Percentiles rank a stretch among this genome's conserved stretches.
phyloP scores from a whole-genome alignment of 2,329 filamentous ascomycete species.

The Chaetomium globosum region DNA sequence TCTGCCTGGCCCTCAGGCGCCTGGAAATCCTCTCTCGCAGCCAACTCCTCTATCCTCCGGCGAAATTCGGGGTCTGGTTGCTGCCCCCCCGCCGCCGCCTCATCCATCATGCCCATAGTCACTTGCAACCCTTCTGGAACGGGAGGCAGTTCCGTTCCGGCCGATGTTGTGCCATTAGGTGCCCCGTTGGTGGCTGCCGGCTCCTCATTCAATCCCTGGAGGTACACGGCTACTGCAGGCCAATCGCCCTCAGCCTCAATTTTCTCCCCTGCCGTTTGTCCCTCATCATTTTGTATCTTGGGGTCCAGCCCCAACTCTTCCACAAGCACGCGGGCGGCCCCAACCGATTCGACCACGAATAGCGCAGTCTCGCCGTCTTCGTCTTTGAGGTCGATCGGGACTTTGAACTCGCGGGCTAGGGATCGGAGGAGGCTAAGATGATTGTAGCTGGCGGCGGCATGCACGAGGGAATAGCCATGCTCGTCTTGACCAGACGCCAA shows the following conservation, averaged over 20 bases:
- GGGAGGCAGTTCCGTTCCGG: constrained; percentile 55
- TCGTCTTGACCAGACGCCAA: constrained; percentile 81
- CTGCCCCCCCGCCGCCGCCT: constrained; percentile 60
- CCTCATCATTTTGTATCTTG: constrained; percentile 68
- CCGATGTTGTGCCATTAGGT: constrained; percentile 30
- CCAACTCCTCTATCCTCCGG: constrained; percentile 84
- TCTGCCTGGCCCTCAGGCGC: constrained; percentile 77
- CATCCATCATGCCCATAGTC: constrained; percentile 73
- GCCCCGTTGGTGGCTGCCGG: constrained; percentile 32
- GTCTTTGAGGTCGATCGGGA: constrained; percentile 79
- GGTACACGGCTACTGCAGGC: constrained; percentile 72
- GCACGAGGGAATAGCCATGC: constrained; percentile 90
- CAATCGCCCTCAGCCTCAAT: constrained; percentile 78
- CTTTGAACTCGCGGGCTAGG: constrained; percentile 74
- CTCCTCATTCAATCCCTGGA: constrained; percentile 49
- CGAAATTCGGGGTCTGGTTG: constrained; percentile 81
- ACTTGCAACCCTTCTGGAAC: constrained; percentile 77
- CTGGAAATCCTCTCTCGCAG: constrained; percentile 79
- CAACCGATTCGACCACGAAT: constrained; percentile 83
- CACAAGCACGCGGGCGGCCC: constrained; percentile 76
- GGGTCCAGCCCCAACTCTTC: constrained; percentile 78
- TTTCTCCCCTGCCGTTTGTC: constrained; percentile 77
- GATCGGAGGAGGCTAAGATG: constrained; percentile 77
- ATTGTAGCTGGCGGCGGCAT: constrained; percentile 91
- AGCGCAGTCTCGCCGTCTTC: constrained; percentile 94